These are phyloP conservation scores for Quercus engelmannii DNA, from an alignment of 306 rosid genomes.

Conservation along the genomic window DNA sequence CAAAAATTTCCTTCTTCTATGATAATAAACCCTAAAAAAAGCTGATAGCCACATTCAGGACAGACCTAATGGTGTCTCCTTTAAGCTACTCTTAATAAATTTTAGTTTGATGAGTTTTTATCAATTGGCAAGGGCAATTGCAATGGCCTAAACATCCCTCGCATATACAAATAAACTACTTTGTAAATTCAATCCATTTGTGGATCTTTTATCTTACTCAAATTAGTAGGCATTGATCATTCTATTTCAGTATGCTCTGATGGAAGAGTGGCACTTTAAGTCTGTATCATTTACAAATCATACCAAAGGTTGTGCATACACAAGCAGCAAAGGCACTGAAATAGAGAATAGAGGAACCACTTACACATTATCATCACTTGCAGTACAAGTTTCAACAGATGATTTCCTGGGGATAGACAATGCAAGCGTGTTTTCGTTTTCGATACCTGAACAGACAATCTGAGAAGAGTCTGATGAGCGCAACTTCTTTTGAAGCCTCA, in stretches of 20 bases:
- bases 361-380: conserved; percentile 33
- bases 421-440: conserved; percentile 30
- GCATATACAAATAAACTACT: neutral
- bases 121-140: neutral
- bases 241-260: neutral
- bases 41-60: neutral
- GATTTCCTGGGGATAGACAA: conserved; percentile 34
- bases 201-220: neutral
- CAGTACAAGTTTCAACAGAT: conserved; percentile 36
- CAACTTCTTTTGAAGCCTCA: conserved; percentile 44
- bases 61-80: neutral
- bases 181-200: neutral
- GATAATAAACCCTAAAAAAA: neutral
- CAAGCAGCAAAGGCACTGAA: neutral
- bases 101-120: neutral
- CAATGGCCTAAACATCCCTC: neutral
- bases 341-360: conserved; percentile 8
- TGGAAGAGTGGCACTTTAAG: conserved; percentile 3
- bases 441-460: conserved; percentile 21
- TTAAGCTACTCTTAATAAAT: neutral
- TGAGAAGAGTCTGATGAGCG: conserved; percentile 38
- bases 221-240: neutral
- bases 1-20: neutral
- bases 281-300: neutral
- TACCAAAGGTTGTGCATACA: neutral